A percentile compares a stretch with the other conserved stretches of the same genome.
phyloP scores from a whole-genome alignment of 805 yeast genomes.

The Sungouiella blattae region DNA sequence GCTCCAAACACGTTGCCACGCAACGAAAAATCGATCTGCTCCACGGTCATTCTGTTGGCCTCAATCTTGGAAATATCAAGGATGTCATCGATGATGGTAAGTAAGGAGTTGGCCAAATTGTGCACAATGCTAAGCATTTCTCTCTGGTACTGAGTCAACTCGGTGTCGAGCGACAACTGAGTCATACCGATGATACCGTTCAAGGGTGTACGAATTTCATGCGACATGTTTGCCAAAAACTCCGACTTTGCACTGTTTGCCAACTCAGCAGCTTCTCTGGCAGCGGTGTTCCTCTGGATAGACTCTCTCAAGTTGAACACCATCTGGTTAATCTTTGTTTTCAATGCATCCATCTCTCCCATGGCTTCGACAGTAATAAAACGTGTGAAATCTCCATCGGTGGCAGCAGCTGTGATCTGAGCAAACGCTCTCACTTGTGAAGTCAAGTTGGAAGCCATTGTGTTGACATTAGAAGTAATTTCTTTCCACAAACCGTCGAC shows the following conservation, averaged over 20 bases:
- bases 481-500: slow-evolving; percentile 92
- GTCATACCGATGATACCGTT: slow-evolving; percentile 94
- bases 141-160: slow-evolving; percentile 84
- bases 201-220: slow-evolving; percentile 86
- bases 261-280: slow-evolving; percentile 90
- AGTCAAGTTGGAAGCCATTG: slow-evolving; percentile 91
- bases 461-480: slow-evolving; percentile 85
- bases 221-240: slow-evolving; percentile 82
- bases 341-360: slow-evolving; percentile 82
- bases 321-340: slow-evolving; percentile 53
- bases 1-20: slow-evolving; percentile 91
- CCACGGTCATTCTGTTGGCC: slow-evolving; percentile 91
- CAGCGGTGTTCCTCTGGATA: slow-evolving; percentile 87
- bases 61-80: slow-evolving; percentile 90
- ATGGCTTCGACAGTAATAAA: slow-evolving; percentile 88
- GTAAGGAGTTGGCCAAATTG: slow-evolving; percentile 77
- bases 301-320: slow-evolving; percentile 83
- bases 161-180: slow-evolving; percentile 82
- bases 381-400: slow-evolving; percentile 89
- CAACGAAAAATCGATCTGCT: slow-evolving; percentile 79
- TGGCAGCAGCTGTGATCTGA: slow-evolving; percentile 90
- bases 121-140: slow-evolving; percentile 90
- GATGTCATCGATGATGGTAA: slow-evolving; percentile 86
- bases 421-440: slow-evolving; percentile 93
- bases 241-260: slow-evolving; percentile 89